Evolutionary conservation across 176 grass and related monocot species (phyloP).

Genomic region (Dendrocalamus sinicus): DNA sequence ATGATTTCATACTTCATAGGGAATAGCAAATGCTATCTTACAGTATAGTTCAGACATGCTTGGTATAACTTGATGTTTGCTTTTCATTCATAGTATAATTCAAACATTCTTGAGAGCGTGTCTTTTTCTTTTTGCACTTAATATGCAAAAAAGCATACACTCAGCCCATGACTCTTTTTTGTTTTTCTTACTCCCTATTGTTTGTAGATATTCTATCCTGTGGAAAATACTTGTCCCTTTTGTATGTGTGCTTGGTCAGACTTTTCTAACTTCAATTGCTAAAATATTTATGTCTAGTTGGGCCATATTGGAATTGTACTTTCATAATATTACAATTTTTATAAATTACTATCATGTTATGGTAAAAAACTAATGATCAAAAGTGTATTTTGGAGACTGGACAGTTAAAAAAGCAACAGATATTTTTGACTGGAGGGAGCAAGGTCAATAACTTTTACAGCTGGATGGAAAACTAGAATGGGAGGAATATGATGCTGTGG

Average conservation of each 20-base stretch:
- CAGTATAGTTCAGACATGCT: neutral
- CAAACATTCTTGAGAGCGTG: neutral
- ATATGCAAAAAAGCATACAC: neutral
- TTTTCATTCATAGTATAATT: neutral
- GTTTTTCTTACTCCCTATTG: neutral
- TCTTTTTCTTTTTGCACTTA: neutral
- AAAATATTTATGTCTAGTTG: conserved; percentile 10
- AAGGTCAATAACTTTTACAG: neutral
- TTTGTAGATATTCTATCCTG: neutral
- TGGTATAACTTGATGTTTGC: neutral
- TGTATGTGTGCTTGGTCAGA: neutral
- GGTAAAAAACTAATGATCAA: neutral
- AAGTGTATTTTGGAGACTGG: neutral
- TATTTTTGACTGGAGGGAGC: neutral
- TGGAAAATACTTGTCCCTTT: neutral
- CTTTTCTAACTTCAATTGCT: neutral
- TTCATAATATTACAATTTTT: neutral
- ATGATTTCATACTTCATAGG: neutral
- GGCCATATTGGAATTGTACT: neutral
- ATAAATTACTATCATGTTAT: neutral
- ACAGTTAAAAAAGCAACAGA: neutral
- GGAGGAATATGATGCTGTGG: neutral
- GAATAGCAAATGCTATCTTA: neutral
- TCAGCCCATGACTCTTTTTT: neutral
- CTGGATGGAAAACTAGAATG: neutral